Conservation (phyloP, 805 yeast species). For the Metschnikowia santaceciliae region DNA sequence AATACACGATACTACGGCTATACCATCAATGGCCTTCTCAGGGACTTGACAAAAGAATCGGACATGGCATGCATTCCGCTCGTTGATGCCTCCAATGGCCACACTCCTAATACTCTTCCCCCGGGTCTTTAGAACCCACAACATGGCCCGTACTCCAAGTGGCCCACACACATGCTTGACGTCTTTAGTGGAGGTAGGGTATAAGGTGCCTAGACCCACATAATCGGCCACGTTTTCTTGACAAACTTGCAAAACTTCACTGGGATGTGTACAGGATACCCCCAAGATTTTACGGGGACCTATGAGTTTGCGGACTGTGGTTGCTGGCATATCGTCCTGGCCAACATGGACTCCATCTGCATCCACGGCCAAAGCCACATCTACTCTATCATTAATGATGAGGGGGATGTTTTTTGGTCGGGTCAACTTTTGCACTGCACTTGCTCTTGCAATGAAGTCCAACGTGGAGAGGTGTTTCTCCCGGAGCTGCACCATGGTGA, state of each 20-base stretch:
- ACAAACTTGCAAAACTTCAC: conserved; percentile 53
- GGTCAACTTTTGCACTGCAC: conserved; percentile 58
- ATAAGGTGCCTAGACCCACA: conserved; percentile 81
- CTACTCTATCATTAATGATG: conserved; percentile 81
- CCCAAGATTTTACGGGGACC: conserved; percentile 80
- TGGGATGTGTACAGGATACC: conserved; percentile 59
- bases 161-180: conserved; percentile 52
- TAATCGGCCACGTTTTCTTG: conserved; percentile 60
- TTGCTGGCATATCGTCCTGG: conserved; percentile 77
- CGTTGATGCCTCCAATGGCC: conserved; percentile 77
- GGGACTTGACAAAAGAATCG: conserved; percentile 45
- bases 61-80: conserved; percentile 56
- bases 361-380: conserved; percentile 82
- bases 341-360: conserved; percentile 95
- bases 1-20: conserved; percentile 83
- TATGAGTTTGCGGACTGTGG: conserved; percentile 53
- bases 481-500: conserved; percentile 75
- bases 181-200: conserved; percentile 65
- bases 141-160: conserved; percentile 54
- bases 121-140: conserved; percentile 39
- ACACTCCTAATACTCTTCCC: conserved; percentile 51
- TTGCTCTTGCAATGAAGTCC: conserved; percentile 62
- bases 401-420: conserved; percentile 60
- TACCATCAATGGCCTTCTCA: conserved; percentile 62
- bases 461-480: conserved; percentile 72